Evolutionary conservation across 2,329 filamentous ascomycete genomes (phyloP), one percentile per base, ranked within the genome.

Genomic region (Rhytidhysteron rufulum): DNA sequence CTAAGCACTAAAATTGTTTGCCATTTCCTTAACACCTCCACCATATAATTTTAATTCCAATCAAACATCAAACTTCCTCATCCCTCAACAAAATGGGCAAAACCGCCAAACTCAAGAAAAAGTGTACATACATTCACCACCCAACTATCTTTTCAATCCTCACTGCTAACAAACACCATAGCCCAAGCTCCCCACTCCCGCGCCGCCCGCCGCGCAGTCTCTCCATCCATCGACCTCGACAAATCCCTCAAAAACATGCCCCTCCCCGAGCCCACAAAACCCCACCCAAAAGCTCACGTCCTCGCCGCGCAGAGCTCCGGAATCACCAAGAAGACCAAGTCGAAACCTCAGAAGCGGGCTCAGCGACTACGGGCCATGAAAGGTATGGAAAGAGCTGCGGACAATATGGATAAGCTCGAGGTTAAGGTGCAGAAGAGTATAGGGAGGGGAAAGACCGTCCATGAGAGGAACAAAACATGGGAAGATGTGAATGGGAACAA

Each of bases 131-230:
- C 18, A 44, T 37, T 17, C 15, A 22, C 16, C 6, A 20, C 17
- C 31, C 33, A 10, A 15, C 7, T 15, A 17, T 13, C 25, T 15
- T 19, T 27, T 16, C 24, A 36, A n/a, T 21, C 10, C 32, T 32
- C 17, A 16, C 18, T 9, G 19, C 54, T 54, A 42, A 57, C 27
- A 16, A 19, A 6, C 15, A 16, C 11, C 15, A 5, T 57, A 86
- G 82, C 70, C 40, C 72, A 73, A 29, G 86, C 85, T 4, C 65
- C 80, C 42, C 85, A 83, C 69, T 90, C 86, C 39, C 83, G 86
- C 49, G 85, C 84, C 43, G 84, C 85, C 30, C 79, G 85, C 57
- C 81, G 86, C 49, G 85, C 82, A 34, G 79, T 80, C 13, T 85
- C 83, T 4, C 83, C 85, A 19, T 74, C 80, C 54, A 82, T 87